phyloP scores from a whole-genome alignment of 805 yeast genomes.

The Kodamaea restingae region DNA sequence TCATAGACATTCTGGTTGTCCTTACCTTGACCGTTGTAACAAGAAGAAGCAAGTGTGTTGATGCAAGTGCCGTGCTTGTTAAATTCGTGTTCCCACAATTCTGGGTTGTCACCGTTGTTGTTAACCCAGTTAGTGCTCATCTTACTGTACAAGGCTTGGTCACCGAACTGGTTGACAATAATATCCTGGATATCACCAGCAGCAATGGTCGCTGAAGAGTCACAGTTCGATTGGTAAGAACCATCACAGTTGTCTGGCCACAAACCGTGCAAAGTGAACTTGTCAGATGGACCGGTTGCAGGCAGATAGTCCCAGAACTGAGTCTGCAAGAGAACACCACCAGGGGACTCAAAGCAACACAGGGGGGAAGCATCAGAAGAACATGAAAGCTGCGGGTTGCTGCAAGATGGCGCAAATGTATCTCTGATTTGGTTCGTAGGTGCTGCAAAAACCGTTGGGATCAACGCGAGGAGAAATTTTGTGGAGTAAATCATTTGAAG shows the following conservation, averaged over 20 bases:
- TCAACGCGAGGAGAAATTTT: neutral
- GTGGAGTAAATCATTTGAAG: neutral
- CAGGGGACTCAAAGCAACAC: slow-evolving; percentile 84
- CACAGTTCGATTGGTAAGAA: slow-evolving; percentile 21
- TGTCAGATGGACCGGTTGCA: slow-evolving; percentile 52
- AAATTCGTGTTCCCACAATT: slow-evolving; percentile 84
- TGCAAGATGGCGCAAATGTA: slow-evolving; percentile 8
- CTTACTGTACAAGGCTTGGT: slow-evolving; percentile 48
- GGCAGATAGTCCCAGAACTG: slow-evolving; percentile 91
- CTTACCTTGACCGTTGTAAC: slow-evolving; percentile 45
- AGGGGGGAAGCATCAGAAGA: slow-evolving; percentile 18
- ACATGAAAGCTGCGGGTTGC: slow-evolving; percentile 7
- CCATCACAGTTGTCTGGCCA: slow-evolving; percentile 92
- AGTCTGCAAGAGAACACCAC: slow-evolving; percentile 76
- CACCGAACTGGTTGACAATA: slow-evolving; percentile 34
- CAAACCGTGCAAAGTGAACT: slow-evolving; percentile 77
- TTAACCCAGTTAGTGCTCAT: slow-evolving; percentile 71
- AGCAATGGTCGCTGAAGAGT: slow-evolving; percentile 30
- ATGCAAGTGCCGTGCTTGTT: slow-evolving; percentile 93
- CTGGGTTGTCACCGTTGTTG: slow-evolving; percentile 53
- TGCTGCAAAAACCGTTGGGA: slow-evolving; percentile 2
- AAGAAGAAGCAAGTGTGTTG: slow-evolving; percentile 66
- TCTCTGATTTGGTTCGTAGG: slow-evolving; percentile 5
- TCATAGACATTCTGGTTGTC: slow-evolving; percentile 55
- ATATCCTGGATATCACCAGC: slow-evolving; percentile 54